Conservation (phyloP, 371 early-diverging fungal genomes). For the Rhizopus arrhizus region DNA sequence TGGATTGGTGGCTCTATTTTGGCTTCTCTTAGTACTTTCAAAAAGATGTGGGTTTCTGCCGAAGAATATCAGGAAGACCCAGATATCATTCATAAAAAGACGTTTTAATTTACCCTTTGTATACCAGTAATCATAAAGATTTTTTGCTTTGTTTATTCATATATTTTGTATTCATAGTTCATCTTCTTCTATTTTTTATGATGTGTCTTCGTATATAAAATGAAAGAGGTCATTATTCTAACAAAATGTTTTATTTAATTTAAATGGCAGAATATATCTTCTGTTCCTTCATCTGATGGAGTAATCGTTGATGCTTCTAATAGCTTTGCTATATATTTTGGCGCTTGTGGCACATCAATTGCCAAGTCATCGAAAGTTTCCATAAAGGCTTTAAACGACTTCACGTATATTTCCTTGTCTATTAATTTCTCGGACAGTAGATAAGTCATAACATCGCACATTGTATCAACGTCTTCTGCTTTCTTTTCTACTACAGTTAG, state of each 20-base stretch:
- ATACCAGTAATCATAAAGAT: neutral
- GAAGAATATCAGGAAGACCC: conserved; percentile 88
- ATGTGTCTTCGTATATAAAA: too few species aligned
- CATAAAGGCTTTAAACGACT: conserved; percentile 64
- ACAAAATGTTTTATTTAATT: conserved; percentile 2
- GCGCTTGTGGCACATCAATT: conserved; percentile 82
- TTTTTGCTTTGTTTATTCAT: too few species aligned
- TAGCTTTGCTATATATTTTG: conserved; percentile 63
- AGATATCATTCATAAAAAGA: conserved; percentile 79
- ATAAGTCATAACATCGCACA: conserved; percentile 53
- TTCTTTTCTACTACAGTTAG: conserved; percentile 58
- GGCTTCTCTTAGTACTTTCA: conserved; percentile 77
- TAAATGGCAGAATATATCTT: conserved; percentile 1
- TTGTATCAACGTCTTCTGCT: conserved; percentile 59
- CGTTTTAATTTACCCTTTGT: conserved; percentile 55
- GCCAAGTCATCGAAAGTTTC: conserved; percentile 76
- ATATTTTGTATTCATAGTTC: too few species aligned
- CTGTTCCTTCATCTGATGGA: conserved; percentile 5
- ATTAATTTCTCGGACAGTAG: conserved; percentile 46
- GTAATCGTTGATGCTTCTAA: conserved; percentile 13
- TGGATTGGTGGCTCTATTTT: conserved; percentile 98
- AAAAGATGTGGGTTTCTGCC: conserved; percentile 84
- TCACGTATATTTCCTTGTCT: conserved; percentile 39
- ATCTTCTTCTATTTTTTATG: too few species aligned
- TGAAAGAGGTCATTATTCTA: neutral